A percentile compares a stretch with the other conserved stretches of the same genome.
These are phyloP conservation scores for Chaetomidium leptoderma DNA, from an alignment of 495 filamentous ascomycete species.

Conservation along the genomic window DNA sequence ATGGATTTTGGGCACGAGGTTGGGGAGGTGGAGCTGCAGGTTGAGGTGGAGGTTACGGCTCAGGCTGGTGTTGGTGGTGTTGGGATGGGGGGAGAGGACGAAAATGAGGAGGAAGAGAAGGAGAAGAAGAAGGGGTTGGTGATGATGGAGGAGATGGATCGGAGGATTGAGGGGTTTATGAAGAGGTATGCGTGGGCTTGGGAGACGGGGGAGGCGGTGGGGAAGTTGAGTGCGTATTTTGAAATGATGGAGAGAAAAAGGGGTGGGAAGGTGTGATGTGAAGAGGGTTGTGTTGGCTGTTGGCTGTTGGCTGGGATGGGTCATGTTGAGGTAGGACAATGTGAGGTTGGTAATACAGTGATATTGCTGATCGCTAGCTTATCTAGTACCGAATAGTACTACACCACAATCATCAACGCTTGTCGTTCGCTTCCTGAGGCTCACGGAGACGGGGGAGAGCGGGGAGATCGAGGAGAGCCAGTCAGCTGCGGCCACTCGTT, in stretches of 20 bases:
- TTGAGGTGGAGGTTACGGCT: slow-evolving; percentile 2
- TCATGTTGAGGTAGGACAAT: neutral
- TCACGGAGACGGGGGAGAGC: neutral
- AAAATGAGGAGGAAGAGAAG: slow-evolving; percentile 9
- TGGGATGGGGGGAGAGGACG: too few species aligned
- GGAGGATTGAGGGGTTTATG: slow-evolving; percentile 36
- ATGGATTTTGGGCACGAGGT: slow-evolving; percentile 38
- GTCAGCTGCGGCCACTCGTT: neutral
- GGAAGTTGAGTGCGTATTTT: slow-evolving; percentile 42
- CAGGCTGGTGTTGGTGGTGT: slow-evolving; percentile 5
- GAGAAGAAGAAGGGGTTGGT: slow-evolving; percentile 23
- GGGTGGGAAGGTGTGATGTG: neutral
- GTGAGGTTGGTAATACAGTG: too few species aligned
- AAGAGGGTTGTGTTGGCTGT: neutral
- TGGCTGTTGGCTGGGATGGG: too few species aligned
- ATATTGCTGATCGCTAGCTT: too few species aligned
- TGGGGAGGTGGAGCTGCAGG: slow-evolving; percentile 38
- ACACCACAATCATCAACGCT: too few species aligned
- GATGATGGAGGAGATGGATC: slow-evolving; percentile 32
- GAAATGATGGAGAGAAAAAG: slow-evolving; percentile 21
- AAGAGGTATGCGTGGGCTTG: slow-evolving; percentile 39
- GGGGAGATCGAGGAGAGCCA: too few species aligned
- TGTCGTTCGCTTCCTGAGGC: neutral
- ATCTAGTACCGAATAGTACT: too few species aligned
- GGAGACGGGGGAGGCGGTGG: slow-evolving; percentile 28